Conservation (phyloP, 2,329 filamentous ascomycete genomes). For the Oidium heveae region DNA sequence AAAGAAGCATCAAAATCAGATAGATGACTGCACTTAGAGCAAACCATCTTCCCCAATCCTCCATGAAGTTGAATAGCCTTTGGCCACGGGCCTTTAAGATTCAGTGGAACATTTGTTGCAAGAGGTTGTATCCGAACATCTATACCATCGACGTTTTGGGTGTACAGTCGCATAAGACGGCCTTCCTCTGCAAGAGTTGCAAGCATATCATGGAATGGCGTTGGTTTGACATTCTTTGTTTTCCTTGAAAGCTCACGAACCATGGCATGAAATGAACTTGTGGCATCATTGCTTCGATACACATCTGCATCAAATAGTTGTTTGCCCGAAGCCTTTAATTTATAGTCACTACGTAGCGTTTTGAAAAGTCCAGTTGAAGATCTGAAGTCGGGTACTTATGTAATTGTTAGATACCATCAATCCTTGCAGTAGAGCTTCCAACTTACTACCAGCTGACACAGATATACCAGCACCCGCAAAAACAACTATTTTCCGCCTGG, state of each 20-base stretch:
- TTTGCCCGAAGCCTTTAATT: conserved; percentile 79
- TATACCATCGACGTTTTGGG: conserved; percentile 90
- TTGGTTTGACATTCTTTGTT: conserved; percentile 54
- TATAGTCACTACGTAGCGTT: conserved; percentile 62
- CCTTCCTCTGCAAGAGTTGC: conserved; percentile 73
- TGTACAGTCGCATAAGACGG: conserved; percentile 72
- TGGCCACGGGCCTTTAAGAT: conserved; percentile 73
- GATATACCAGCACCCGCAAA: conserved; percentile 94
- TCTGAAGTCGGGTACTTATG: conserved; percentile 72
- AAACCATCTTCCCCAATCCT: conserved; percentile 86
- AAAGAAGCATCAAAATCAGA: conserved; percentile 51
- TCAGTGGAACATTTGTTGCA: conserved; percentile 56
- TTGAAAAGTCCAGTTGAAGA: conserved; percentile 78
- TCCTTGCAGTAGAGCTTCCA: conserved; percentile 5
- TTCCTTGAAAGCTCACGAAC: conserved; percentile 66
- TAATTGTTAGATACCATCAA: conserved; percentile 4
- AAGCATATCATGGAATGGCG: conserved; percentile 77
- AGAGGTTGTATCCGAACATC: conserved; percentile 66
- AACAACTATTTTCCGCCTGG: conserved; percentile 89
- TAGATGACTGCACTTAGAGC: conserved; percentile 67
- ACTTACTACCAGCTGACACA: conserved; percentile 73
- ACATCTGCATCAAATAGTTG: conserved; percentile 93
- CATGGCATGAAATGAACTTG: conserved; percentile 86
- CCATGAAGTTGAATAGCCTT: conserved; percentile 83
- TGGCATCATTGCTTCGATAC: conserved; percentile 76